Base-by-base conservation (phyloP, 768 basidiomycete species). In the Tylopilus intermedius region DNA sequence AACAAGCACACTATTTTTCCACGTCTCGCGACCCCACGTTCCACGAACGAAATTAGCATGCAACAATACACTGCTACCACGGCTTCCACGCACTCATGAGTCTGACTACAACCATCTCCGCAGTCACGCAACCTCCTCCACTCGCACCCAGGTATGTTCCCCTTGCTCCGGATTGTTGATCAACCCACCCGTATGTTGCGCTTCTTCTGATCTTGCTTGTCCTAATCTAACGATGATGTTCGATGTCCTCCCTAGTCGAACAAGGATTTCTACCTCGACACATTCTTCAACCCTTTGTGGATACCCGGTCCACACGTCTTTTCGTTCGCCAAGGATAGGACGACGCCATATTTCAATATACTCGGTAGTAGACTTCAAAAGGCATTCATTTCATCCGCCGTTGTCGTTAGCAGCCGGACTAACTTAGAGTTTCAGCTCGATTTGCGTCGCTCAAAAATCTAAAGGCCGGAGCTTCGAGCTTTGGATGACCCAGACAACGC, bases 181-280 rank as follows among this genome's bases (percentile, higher is more conserved):
- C 41, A 54, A 27, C 35, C 35, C 8, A 22, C 8, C n/a, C 26
- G 62, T 56, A 40, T 5, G 39, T 30, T 4, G 7, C 5, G n/a
- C 22, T 15, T 37, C 15, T 49, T 24, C 42, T 0, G 8, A 29
- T 30, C 43, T 0, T 1, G 11, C 21, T 37, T 8, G 15, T n/a
- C n/a, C n/a, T n/a, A n/a, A n/a, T n/a, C n/a, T n/a, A n/a, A n/a
- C n/a, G n/a, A n/a, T n/a, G n/a, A n/a, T n/a, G n/a, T n/a, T n/a
- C n/a, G n/a, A n/a, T n/a, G n/a, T n/a, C n/a, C n/a, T n/a, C n/a
- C n/a, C n/a, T n/a, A n/a, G n/a, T n/a, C n/a, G n/a, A 29, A 18
- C 14, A 49, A 24, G 26, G 68, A 85, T 79, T 67, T 84, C 74
- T 62, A 79, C 76, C 46, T 74, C 67, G 59, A 84, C 74, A 32